Percentiles rank a stretch among this genome's conserved stretches.
Conservation (phyloP, 106 monocot genomes). For the Acorus calamus region DNA sequence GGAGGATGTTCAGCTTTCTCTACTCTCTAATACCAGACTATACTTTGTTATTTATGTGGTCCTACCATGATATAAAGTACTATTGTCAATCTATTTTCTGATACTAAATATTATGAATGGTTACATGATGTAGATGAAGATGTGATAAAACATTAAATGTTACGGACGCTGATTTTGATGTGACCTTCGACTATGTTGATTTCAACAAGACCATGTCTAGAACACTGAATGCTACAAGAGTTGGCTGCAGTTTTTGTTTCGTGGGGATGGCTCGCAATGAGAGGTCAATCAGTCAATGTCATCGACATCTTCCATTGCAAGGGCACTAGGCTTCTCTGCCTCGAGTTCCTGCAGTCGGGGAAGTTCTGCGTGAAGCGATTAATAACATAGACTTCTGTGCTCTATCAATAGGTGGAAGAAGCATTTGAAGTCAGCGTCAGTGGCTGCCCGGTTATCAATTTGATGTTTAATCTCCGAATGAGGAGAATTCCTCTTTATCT, state of each 20-base stretch:
- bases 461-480: constrained; percentile 69
- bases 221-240: constrained; percentile 54
- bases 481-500: no score
- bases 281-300: constrained; percentile 80
- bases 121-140: constrained; percentile 52
- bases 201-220: constrained; percentile 92
- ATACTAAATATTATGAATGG: background rate
- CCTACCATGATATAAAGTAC: background rate
- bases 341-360: constrained; percentile 66
- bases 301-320: constrained; percentile 85
- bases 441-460: constrained; percentile 78
- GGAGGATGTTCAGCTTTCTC: no score
- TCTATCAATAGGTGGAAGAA: constrained; percentile 89
- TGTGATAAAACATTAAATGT: constrained; percentile 37
- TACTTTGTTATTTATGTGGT: no score
- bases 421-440: constrained; percentile 87
- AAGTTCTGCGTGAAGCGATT: constrained; percentile 90
- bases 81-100: background rate
- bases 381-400: constrained; percentile 87
- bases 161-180: constrained; percentile 69
- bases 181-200: constrained; percentile 79
- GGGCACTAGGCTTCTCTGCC: constrained; percentile 89
- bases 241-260: constrained; percentile 81
- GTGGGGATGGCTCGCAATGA: constrained; percentile 90
- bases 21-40: no score